Percentiles rank a stretch among this genome's conserved stretches.
Conservation (phyloP, 352 stramenopile species). For the Globisporangium apiculatum region DNA sequence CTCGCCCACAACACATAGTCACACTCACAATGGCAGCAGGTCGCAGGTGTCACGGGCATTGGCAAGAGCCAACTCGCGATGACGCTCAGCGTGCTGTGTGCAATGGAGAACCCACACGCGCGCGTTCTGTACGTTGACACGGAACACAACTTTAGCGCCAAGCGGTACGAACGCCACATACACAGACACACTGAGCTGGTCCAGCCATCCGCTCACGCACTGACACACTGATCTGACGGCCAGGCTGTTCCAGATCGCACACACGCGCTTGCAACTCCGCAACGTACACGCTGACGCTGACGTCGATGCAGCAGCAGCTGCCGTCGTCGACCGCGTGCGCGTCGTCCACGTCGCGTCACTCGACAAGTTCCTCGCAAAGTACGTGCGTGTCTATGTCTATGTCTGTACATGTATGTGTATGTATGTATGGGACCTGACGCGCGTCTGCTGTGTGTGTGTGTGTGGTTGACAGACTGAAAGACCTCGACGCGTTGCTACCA, state of each 20-base stretch:
- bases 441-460: too few relatives aligned
- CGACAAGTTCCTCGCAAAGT: slow-evolving; percentile 35
- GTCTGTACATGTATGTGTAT: too few relatives aligned
- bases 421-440: too few relatives aligned
- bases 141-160: slow-evolving; percentile 68
- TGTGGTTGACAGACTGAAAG: slow-evolving; percentile 34
- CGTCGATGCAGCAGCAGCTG: slow-evolving; percentile 15
- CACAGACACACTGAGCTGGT: neutral
- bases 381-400: neutral
- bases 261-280: slow-evolving; percentile 21
- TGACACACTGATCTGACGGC: neutral
- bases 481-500: slow-evolving; percentile 40
- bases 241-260: slow-evolving; percentile 45
- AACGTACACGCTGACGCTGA: slow-evolving; percentile 11
- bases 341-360: slow-evolving; percentile 36
- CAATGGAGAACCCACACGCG: slow-evolving; percentile 49
- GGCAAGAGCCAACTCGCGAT: slow-evolving; percentile 73
- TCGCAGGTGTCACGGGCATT: slow-evolving; percentile 61
- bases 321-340: slow-evolving; percentile 34
- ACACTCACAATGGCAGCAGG: slow-evolving; percentile 19
- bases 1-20: neutral
- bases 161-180: slow-evolving; percentile 22
- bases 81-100: slow-evolving; percentile 65
- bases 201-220: neutral
- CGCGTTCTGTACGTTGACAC: slow-evolving; percentile 64